Evolutionary conservation across 2,329 filamentous ascomycete species (phyloP).

Genomic region (Aspergillus flavus): DNA sequence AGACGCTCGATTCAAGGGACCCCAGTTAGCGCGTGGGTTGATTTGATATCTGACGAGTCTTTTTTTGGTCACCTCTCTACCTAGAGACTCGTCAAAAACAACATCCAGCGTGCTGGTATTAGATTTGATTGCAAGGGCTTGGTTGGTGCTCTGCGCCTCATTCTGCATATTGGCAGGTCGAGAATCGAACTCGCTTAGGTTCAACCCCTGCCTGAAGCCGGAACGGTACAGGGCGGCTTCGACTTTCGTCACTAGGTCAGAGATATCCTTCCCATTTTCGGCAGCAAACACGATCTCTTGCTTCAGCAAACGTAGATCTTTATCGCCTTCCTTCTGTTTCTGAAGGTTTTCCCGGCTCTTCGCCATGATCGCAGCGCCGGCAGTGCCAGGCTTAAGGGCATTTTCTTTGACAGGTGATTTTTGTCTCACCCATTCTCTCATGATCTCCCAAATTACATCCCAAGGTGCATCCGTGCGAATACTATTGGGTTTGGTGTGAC

Average conservation of each 20-base stretch:
- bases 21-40: conserved; percentile 93
- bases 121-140: not conserved
- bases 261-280: conserved; percentile 36
- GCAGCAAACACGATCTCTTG: conserved; percentile 39
- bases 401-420: conserved; percentile 75
- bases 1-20: conserved; percentile 66
- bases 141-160: conserved; percentile 15
- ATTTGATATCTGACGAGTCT: conserved; percentile 83
- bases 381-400: conserved; percentile 67
- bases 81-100: conserved; percentile 79
- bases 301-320: conserved; percentile 35
- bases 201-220: conserved; percentile 27
- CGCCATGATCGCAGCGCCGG: conserved; percentile 71
- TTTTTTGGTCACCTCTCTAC: conserved; percentile 66
- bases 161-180: not conserved
- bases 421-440: conserved; percentile 87
- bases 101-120: conserved; percentile 54
- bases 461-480: conserved; percentile 94
- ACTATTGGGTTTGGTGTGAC: conserved; percentile 85
- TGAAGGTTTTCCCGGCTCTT: conserved; percentile 38
- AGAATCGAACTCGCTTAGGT: not conserved
- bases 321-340: conserved; percentile 36
- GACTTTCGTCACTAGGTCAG: conserved; percentile 45
- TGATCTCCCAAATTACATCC: conserved; percentile 86
- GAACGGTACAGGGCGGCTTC: conserved; percentile 49